These are phyloP conservation scores for Pseudonectria foliicola DNA, from an alignment of 2,329 filamentous ascomycete genomes.

Conservation along the genomic window DNA sequence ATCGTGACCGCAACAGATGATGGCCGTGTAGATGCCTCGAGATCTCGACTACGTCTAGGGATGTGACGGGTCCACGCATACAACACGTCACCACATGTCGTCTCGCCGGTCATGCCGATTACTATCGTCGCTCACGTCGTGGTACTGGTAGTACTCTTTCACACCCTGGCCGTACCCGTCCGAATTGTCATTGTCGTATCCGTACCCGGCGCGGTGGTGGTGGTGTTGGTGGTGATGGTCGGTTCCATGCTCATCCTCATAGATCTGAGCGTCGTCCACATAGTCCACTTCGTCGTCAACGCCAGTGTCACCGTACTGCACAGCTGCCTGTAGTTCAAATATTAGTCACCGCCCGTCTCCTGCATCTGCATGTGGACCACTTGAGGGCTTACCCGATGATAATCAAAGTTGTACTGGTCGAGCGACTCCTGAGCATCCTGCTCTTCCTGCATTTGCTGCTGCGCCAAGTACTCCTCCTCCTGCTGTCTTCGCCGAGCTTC, in stretches of 20 bases:
- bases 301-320: slow-evolving; percentile 40
- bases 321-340: slow-evolving; percentile 28
- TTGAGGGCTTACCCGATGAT: slow-evolving; percentile 40
- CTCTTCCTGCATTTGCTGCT: slow-evolving; percentile 38
- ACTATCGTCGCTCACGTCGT: slow-evolving; percentile 26
- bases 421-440: slow-evolving; percentile 40
- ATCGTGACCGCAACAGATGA: slow-evolving; percentile 14
- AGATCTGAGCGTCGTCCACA: slow-evolving; percentile 45
- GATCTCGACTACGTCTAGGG: too few species aligned
- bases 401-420: slow-evolving; percentile 47
- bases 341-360: slow-evolving; percentile 9
- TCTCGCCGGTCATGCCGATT: slow-evolving; percentile 28
- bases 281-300: slow-evolving; percentile 40
- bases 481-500: slow-evolving; percentile 44
- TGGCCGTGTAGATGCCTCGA: slow-evolving; percentile 7
- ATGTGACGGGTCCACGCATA: slow-evolving; percentile 4
- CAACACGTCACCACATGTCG: slow-evolving; percentile 42
- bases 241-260: slow-evolving; percentile 43
- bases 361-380: background rate
- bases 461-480: slow-evolving; percentile 41
- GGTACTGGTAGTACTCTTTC: slow-evolving; percentile 37
- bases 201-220: slow-evolving; percentile 19
- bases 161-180: slow-evolving; percentile 32
- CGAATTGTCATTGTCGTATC: slow-evolving; percentile 31
- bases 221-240: slow-evolving; percentile 24